phyloP scores from a whole-genome alignment of 176 grass and related monocot genomes.

The Ensete glaucum region DNA sequence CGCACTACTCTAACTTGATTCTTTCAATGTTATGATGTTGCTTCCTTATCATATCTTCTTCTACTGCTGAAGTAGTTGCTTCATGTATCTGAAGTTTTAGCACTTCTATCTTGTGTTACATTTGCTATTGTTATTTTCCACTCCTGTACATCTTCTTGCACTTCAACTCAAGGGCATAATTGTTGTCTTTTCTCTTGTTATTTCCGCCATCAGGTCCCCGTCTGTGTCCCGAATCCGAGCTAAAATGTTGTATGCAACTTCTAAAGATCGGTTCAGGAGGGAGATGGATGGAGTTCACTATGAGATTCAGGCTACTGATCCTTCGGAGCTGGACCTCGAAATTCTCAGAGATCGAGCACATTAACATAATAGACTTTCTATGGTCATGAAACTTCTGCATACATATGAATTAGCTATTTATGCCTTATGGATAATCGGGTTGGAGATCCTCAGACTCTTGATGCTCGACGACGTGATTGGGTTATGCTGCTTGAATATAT shows the following conservation, averaged over 20 bases:
- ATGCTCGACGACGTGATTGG: too few species aligned
- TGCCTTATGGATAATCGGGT: too few species aligned
- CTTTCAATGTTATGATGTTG: background rate
- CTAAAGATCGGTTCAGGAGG: conserved; percentile 75
- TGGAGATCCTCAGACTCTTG: too few species aligned
- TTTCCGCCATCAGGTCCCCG: conserved; percentile 42
- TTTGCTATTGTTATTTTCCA: background rate
- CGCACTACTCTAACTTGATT: background rate
- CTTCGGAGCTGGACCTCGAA: conserved; percentile 62
- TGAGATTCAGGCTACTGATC: conserved; percentile 93
- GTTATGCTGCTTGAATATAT: too few species aligned
- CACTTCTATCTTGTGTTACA: background rate
- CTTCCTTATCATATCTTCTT: background rate
- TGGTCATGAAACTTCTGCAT: background rate
- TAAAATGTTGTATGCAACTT: conserved; percentile 88
- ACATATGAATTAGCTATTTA: too few species aligned
- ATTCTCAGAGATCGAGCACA: conserved; percentile 69
- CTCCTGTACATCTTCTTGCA: background rate
- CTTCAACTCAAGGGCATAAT: background rate
- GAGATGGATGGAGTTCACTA: conserved; percentile 90
- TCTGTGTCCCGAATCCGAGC: conserved; percentile 66
- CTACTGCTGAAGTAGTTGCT: background rate
- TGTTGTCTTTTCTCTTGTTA: background rate
- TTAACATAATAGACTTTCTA: conserved; percentile 16
- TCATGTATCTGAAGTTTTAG: background rate